Base-by-base conservation (phyloP, 2,329 filamentous ascomycete species). In the Ceratocystis cubensis region DNA sequence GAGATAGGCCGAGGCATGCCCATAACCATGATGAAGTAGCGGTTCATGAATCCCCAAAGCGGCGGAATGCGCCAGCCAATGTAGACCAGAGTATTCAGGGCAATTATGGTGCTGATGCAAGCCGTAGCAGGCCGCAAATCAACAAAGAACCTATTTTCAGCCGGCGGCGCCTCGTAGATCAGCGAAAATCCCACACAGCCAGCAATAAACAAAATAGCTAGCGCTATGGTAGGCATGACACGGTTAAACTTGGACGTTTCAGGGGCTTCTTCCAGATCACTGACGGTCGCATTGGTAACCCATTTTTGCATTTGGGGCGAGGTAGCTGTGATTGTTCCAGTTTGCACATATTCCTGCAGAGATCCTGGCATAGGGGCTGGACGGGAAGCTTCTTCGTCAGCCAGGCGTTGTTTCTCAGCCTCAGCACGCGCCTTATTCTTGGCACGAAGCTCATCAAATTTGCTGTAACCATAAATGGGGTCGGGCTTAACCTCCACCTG, bases 1-100 rank as follows among this genome's bases (percentile, higher is more conserved):
- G 82, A 81, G 22, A 84, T 67, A 3, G 87, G 81, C 69, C 81
- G 81, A 7, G 88, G 87, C 64, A 84, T 84, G 5, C 84, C 87
- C 5, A 87, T 80, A 7, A 85, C 77, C 45, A 86, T 74, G 50
- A 88, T 77, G 75, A 89, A 85, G 76, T 87, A 87, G 69, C 79
- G 82, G 75, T 90, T 92, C 70, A 91, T 75, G 17, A 84, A 64
- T 13, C 76, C 75, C 86, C 87, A 93, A 37, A 85, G 71, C 1
- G 84, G 83, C 61, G 88, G 87, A 10, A 84, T 70, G 70, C 81
- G 81, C 86, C 88, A 91, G 33, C 79, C 75, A 28, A 80, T 66
- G 70, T 80, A 86, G 10, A 87, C 76, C 48, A 78, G 69, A 5
- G 80, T 67, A 73, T 91, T 91, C 62, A 81, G 67, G n/a, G 75